phyloP scores from a whole-genome alignment of 2,329 filamentous ascomycete species.

The Aspergillus pseudoglaucus region DNA sequence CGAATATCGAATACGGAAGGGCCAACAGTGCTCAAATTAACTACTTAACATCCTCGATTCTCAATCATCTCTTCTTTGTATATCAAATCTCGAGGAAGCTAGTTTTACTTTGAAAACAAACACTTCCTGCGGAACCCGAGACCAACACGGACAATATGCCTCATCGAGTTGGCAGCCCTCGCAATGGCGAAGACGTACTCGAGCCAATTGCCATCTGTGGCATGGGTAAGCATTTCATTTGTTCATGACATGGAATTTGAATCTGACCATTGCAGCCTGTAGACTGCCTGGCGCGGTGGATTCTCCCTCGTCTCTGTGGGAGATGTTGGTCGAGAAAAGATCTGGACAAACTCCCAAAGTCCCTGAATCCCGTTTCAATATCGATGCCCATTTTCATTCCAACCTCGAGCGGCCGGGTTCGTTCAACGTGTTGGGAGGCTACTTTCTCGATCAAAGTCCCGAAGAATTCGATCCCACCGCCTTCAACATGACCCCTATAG shows the following conservation, averaged over 20 bases:
- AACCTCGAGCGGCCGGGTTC: slow-evolving; percentile 3
- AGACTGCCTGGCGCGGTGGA: slow-evolving; percentile 16
- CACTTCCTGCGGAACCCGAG: background rate
- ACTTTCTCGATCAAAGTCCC: slow-evolving; percentile 4
- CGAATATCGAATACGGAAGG: too few species aligned
- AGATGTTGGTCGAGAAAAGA: slow-evolving; percentile 14
- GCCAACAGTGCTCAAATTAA: too few species aligned
- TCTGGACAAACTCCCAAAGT: slow-evolving; percentile 11
- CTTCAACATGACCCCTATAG: slow-evolving; percentile 5
- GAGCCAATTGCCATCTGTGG: slow-evolving; percentile 12
- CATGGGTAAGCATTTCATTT: slow-evolving; percentile 8
- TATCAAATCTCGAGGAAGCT: too few species aligned
- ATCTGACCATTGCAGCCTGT: background rate
- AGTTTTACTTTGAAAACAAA: background rate
- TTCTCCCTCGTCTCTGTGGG: slow-evolving; percentile 11
- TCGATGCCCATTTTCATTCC: slow-evolving; percentile 16
- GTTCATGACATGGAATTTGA: background rate
- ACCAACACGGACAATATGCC: background rate
- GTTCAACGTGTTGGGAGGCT: background rate
- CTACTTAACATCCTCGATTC: too few species aligned
- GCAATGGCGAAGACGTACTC: background rate
- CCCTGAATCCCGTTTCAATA: slow-evolving; percentile 17
- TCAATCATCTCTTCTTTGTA: too few species aligned
- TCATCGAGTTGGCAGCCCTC: background rate
- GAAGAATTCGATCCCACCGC: slow-evolving; percentile 6